These are phyloP conservation scores for Paecilomyces fulvus DNA, from an alignment of 2,329 filamentous ascomycete species.

Conservation along the genomic window DNA sequence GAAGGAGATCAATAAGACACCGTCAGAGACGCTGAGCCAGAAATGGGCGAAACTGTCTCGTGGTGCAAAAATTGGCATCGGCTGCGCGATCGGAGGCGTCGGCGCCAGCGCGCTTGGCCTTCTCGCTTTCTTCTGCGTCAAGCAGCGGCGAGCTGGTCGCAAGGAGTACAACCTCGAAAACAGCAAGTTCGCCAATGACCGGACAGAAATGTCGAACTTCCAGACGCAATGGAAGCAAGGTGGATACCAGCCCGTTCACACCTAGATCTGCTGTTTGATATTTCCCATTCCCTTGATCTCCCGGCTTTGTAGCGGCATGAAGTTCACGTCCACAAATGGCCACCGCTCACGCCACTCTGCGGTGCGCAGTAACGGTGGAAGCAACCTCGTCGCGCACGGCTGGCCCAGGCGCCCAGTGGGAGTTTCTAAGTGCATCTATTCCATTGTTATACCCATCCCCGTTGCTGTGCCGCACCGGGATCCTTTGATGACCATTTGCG, in stretches of 20 bases:
- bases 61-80: constrained; percentile 43
- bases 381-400: not conserved
- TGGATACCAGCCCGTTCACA: constrained; percentile 16
- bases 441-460: not conserved
- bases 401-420: not conserved
- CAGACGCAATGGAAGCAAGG: constrained; percentile 31
- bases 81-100: constrained; percentile 27
- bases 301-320: not conserved
- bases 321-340: not conserved
- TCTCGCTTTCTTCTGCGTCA: constrained; percentile 40
- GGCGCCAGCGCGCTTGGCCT: constrained; percentile 24
- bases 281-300: not conserved
- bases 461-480: not conserved
- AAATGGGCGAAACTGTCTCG: constrained; percentile 38
- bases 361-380: not conserved
- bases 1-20: constrained; percentile 26
- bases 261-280: not conserved
- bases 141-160: constrained; percentile 42
- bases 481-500: not conserved
- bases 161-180: constrained; percentile 41
- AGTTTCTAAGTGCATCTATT: not conserved
- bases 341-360: not conserved
- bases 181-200: constrained; percentile 35
- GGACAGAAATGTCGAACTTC: constrained; percentile 30
- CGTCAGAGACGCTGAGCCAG: constrained; percentile 25